phyloP scores from a whole-genome alignment of 331 rosid species.

The Malus hybrid region DNA sequence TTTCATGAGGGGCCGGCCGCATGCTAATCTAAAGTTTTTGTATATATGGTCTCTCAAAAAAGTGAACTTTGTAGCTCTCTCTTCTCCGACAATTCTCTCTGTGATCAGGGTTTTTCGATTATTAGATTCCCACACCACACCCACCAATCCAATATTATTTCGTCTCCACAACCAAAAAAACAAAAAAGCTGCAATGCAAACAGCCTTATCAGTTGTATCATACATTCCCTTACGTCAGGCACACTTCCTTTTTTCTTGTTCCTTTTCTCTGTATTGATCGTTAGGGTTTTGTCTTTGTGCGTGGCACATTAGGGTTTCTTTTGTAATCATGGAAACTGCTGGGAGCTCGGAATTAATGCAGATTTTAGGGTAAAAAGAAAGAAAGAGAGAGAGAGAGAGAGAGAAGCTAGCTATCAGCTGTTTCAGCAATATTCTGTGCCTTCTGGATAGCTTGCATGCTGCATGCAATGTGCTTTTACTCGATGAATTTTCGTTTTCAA shows the following conservation, averaged over 20 bases:
- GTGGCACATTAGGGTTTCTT: too few species aligned
- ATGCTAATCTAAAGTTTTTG: background rate
- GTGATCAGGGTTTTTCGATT: slow-evolving; percentile 7
- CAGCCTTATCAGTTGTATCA: background rate
- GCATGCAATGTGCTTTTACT: slow-evolving; percentile 6
- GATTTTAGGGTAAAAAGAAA: background rate
- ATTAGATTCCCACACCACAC: slow-evolving; percentile 25
- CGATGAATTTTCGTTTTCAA: slow-evolving; percentile 28
- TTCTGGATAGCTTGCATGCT: slow-evolving; percentile 2
- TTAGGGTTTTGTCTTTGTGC: background rate
- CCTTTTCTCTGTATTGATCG: slow-evolving; percentile 3
- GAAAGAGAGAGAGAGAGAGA: background rate
- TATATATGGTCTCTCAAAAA: background rate
- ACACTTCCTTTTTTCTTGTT: background rate
- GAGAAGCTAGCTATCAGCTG: background rate
- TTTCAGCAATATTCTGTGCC: slow-evolving; percentile 10
- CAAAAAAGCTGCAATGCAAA: background rate
- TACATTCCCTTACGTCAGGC: background rate
- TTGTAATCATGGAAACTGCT: background rate
- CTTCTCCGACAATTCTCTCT: background rate
- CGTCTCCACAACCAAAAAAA: background rate
- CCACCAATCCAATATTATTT: background rate
- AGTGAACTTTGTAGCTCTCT: background rate
- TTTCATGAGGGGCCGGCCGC: background rate
- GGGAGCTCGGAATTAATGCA: background rate